Percentiles rank a stretch among this genome's conserved stretches.
Conservation (phyloP, 2,329 filamentous ascomycete genomes). For the Neospermospora avenae region DNA sequence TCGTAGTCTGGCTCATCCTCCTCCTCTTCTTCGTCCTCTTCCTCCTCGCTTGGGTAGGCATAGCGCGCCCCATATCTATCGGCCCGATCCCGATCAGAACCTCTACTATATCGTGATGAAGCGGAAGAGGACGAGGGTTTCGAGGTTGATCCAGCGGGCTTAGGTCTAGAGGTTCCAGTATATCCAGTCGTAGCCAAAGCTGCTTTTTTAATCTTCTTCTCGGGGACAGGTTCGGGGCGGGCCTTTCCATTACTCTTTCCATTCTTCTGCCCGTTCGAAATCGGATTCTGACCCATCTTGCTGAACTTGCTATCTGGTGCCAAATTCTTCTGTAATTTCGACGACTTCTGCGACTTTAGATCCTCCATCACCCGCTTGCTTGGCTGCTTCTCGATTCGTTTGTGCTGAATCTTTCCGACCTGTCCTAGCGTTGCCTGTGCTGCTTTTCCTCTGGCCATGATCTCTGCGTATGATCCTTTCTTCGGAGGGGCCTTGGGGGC, state of each 20-base stretch:
- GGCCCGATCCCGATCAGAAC: conserved; percentile 16
- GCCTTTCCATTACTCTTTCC: conserved; percentile 27
- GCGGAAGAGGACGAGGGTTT: conserved; percentile 27
- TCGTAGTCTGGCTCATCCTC: conserved; percentile 63
- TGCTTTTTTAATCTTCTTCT: conserved; percentile 61
- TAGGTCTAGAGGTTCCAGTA: conserved; percentile 61
- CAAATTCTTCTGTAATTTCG: conserved; percentile 28
- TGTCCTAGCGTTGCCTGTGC: conserved; percentile 59
- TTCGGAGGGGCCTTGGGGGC: conserved; percentile 49
- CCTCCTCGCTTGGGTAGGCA: conserved; percentile 34
- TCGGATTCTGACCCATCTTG: conserved; percentile 15
- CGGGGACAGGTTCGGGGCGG: conserved; percentile 35
- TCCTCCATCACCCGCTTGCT: conserved; percentile 47
- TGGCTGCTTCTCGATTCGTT: conserved; percentile 63
- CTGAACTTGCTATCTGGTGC: conserved; percentile 30
- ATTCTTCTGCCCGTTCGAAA: conserved; percentile 20
- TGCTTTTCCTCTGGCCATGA: conserved; percentile 68
- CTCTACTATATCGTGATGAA: conserved; percentile 21
- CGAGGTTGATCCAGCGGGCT: conserved; percentile 38
- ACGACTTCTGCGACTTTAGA: conserved; percentile 26
- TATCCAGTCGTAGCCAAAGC: conserved; percentile 62
- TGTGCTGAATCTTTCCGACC: conserved; percentile 71
- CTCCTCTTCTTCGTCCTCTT: conserved; percentile 46
- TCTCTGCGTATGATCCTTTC: conserved; percentile 71
- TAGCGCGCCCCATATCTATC: conserved; percentile 36